Conservation (phyloP, 495 filamentous ascomycete species). For the Aspergillus steynii region DNA sequence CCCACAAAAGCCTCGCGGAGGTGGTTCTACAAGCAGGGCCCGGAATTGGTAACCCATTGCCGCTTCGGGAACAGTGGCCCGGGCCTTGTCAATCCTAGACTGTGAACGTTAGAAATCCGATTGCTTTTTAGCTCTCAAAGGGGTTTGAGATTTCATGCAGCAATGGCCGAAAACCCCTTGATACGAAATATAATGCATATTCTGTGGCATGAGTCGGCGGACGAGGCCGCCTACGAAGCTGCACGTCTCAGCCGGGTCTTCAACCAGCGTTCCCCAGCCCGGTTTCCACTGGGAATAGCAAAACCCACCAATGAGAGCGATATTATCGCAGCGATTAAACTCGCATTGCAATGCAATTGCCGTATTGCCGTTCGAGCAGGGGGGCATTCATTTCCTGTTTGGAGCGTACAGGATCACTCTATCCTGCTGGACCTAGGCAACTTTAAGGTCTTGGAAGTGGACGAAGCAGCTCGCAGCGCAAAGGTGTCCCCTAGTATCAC, state of each 20-base stretch:
- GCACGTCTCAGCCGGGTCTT: slow-evolving; percentile 22
- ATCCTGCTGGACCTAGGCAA: slow-evolving; percentile 50
- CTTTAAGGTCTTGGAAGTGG: slow-evolving; percentile 34
- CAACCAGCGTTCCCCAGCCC: slow-evolving; percentile 36
- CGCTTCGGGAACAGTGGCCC: too few relatives aligned
- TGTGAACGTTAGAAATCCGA: too few relatives aligned
- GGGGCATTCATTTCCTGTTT: slow-evolving; percentile 55
- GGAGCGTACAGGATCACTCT: slow-evolving; percentile 51
- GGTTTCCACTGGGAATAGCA: slow-evolving; percentile 46
- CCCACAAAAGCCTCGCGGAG: too few relatives aligned
- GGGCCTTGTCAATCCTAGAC: too few relatives aligned
- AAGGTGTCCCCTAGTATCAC: slow-evolving; percentile 46
- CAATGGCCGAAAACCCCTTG: too few relatives aligned
- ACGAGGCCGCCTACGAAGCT: too few relatives aligned
- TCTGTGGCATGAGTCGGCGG: too few relatives aligned
- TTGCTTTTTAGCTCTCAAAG: too few relatives aligned
- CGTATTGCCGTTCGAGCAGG: slow-evolving; percentile 52
- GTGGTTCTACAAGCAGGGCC: too few relatives aligned
- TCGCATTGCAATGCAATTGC: slow-evolving; percentile 38
- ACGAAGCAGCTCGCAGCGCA: slow-evolving; percentile 32
- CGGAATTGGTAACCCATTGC: too few relatives aligned
- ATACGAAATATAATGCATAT: too few relatives aligned
- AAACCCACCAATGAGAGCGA: slow-evolving; percentile 38
- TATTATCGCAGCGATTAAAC: slow-evolving; percentile 42
- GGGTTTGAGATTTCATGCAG: too few relatives aligned